Conservation (phyloP, 2,329 filamentous ascomycete species). For the Sarocladiaceae sp. region DNA sequence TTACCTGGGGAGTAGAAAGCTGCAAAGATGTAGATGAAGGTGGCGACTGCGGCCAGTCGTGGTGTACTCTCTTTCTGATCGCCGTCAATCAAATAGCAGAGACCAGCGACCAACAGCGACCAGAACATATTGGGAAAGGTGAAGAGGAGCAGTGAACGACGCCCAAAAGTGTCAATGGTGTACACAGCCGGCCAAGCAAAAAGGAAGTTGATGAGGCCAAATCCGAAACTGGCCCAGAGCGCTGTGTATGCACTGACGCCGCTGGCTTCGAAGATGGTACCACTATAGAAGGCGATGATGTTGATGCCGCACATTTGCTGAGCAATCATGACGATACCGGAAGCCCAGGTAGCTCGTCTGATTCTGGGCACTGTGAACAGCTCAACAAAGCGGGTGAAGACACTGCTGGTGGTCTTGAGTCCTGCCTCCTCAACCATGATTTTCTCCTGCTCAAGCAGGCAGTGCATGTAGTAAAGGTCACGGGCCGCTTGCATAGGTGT, state of each 20-base stretch:
- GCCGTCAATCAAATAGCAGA: constrained; percentile 26
- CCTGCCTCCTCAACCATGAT: constrained; percentile 21
- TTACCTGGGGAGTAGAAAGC: constrained; percentile 51
- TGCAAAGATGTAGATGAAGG: constrained; percentile 57
- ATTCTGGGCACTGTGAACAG: constrained; percentile 41
- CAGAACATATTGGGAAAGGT: constrained; percentile 27
- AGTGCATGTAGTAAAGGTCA: constrained; percentile 55
- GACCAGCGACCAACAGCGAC: constrained; percentile 19
- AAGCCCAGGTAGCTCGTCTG: constrained; percentile 32
- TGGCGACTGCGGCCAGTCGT: constrained; percentile 46
- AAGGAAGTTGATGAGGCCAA: constrained; percentile 45
- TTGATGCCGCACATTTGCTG: constrained; percentile 25
- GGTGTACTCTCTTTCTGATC: constrained; percentile 28
- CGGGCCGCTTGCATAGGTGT: constrained; percentile 53
- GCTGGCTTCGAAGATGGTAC: constrained; percentile 40
- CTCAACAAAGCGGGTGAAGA: constrained; percentile 36
- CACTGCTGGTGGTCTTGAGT: constrained; percentile 13
- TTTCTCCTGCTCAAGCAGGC: constrained; percentile 27
- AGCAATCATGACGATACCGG: constrained; percentile 24
- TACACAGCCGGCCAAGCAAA: constrained; percentile 48
- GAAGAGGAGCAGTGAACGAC: constrained; percentile 34
- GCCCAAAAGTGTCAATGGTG: constrained; percentile 47
- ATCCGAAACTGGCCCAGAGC: constrained; percentile 26
- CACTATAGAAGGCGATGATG: constrained; percentile 44
- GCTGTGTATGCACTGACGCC: constrained; percentile 37